Percentiles rank a stretch among this genome's conserved stretches.
These are phyloP conservation scores for Xylariaceae sp. DNA, from an alignment of 2,329 filamentous ascomycete genomes.

Conservation along the genomic window DNA sequence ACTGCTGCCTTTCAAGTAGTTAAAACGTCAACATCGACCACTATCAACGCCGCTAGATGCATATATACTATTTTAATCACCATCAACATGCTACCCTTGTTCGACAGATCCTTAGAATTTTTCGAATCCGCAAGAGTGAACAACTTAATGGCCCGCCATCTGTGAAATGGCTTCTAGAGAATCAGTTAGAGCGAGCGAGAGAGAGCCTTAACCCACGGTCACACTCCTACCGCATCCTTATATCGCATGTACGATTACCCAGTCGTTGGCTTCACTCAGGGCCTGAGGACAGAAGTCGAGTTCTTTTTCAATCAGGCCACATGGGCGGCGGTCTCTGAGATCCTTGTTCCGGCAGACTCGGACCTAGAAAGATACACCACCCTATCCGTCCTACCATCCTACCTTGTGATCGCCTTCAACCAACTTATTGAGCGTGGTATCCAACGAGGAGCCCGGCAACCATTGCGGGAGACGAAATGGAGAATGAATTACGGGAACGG, in stretches of 20 bases:
- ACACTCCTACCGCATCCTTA: background rate
- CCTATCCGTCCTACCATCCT: slow-evolving; percentile 22
- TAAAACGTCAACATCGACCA: no score
- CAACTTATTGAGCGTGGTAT: slow-evolving; percentile 22
- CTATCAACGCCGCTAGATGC: no score
- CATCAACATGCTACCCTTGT: no score
- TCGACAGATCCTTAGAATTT: no score
- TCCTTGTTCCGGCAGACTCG: slow-evolving; percentile 21
- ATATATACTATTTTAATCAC: no score
- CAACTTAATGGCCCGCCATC: no score
- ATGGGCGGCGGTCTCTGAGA: slow-evolving; percentile 19
- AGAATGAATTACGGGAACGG: slow-evolving; percentile 9
- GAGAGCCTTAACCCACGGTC: background rate
- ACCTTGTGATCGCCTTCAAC: slow-evolving; percentile 25
- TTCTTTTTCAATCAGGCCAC: slow-evolving; percentile 28
- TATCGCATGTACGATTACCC: slow-evolving; percentile 25
- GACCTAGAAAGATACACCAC: slow-evolving; percentile 25
- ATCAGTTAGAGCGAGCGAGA: no score
- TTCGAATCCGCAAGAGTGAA: no score
- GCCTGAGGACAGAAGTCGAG: slow-evolving; percentile 24
- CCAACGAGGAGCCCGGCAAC: slow-evolving; percentile 21
- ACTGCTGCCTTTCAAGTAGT: no score
- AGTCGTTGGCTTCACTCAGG: slow-evolving; percentile 13
- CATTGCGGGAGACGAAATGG: slow-evolving; percentile 10
- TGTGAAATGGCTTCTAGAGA: no score